Conservation (phyloP, 2,329 filamentous ascomycete species). For the Aspergillus luchuensis region DNA sequence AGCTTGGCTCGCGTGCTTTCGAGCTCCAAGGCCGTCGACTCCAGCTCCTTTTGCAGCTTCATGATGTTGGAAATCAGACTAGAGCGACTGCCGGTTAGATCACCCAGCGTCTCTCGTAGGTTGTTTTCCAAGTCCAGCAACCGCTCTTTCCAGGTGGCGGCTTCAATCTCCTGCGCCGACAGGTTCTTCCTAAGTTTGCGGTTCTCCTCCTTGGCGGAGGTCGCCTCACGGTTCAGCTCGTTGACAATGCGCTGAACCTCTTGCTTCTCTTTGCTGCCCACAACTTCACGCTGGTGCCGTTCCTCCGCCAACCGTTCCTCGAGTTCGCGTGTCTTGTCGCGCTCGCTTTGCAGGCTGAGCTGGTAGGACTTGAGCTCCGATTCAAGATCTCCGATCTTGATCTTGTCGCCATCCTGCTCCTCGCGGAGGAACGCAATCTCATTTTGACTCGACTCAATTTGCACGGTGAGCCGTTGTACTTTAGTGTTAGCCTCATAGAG, state of each 20-base stretch:
- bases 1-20: slow-evolving; percentile 75
- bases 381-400: slow-evolving; percentile 93
- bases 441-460: slow-evolving; percentile 87
- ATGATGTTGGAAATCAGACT: slow-evolving; percentile 83
- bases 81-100: slow-evolving; percentile 81
- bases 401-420: slow-evolving; percentile 96
- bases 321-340: slow-evolving; percentile 71
- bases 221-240: slow-evolving; percentile 83
- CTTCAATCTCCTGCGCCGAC: slow-evolving; percentile 82
- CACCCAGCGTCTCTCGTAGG: slow-evolving; percentile 81
- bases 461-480: slow-evolving; percentile 81
- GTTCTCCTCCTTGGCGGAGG: slow-evolving; percentile 80
- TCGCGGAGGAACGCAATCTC: slow-evolving; percentile 95
- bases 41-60: slow-evolving; percentile 84
- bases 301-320: slow-evolving; percentile 77
- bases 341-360: slow-evolving; percentile 78
- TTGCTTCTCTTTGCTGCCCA: slow-evolving; percentile 87
- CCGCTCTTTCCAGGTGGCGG: slow-evolving; percentile 86
- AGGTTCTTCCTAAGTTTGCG: slow-evolving; percentile 80
- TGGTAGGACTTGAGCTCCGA: slow-evolving; percentile 78
- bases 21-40: slow-evolving; percentile 79
- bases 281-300: slow-evolving; percentile 79
- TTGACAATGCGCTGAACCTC: slow-evolving; percentile 93
- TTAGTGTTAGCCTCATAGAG: slow-evolving; percentile 85
- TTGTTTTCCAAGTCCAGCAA: slow-evolving; percentile 88